Evolutionary conservation across 202 grass and related monocot genomes (phyloP), one percentile per base, ranked within the genome.

Genomic region (Schoenoplectus triqueter): DNA sequence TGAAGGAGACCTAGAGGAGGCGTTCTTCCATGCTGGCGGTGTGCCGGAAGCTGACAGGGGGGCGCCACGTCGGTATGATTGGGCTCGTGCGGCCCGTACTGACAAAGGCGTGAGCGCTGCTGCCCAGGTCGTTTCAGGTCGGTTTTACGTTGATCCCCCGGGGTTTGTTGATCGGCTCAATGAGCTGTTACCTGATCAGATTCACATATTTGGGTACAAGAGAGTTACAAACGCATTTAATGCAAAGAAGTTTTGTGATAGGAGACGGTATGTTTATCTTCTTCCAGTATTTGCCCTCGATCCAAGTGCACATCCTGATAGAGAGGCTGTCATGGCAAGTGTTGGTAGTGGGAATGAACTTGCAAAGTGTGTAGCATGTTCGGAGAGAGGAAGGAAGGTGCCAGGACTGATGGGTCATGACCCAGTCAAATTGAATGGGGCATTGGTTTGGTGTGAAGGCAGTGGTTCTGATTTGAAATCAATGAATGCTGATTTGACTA

Each of bases 221-320:
- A 83, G 95, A 64, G 92, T 92, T 39, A 98, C 95, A 22, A 93
- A 95, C 65, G 91, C 91, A 6, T 98, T 95, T 90, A 92, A 40
- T 66, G 88, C 93, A n/a, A 98, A 98, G 88, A 95, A 98, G 60
- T 95, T 98, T 86, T 98, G 93, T 82, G 93, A 98, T 79, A 88
- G 93, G 76, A 89, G 95, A 84, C 87, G 86, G 83, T 98, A 95
- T 59, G 80, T 98, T 42, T 98, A 95, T 80, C 88, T 98, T 80
- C 92, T 98, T 55, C 95, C 92, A 2, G 88, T 93, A 45, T 89
- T 95, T 82, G 91, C 91, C 49, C 92, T 98, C 49, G 89, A 98
- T 52, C 89, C 95, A 10, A 91, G 85, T 64, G 89, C 78, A 0
- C 95, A 98, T 73, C 93, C 90, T 1, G 89, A 93, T 57, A 91